A percentile compares a stretch with the other conserved stretches of the same genome.
Conservation (phyloP, 1,139 yeast genomes). For the Candida sanyaensis region DNA sequence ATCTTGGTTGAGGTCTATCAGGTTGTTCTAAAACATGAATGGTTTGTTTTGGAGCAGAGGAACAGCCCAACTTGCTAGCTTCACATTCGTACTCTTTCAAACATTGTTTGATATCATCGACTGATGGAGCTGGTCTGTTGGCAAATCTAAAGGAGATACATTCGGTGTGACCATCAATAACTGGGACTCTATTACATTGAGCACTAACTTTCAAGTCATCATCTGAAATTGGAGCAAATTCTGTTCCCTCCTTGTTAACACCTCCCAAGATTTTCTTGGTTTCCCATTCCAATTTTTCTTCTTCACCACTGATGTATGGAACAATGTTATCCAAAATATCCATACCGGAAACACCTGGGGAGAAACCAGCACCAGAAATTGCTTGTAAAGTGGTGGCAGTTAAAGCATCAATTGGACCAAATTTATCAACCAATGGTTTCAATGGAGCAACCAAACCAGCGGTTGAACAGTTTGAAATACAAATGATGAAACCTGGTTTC, state of each 20-base stretch:
- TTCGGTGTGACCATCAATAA: conserved; percentile 97
- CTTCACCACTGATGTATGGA: conserved; percentile 96
- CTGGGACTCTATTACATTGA: conserved; percentile 96
- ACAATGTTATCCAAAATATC: conserved; percentile 92
- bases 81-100: conserved; percentile 81
- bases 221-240: conserved; percentile 62
- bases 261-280: conserved; percentile 89
- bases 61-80: conserved; percentile 74
- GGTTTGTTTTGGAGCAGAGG: conserved; percentile 90
- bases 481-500: conserved; percentile 81
- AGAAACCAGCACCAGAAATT: conserved; percentile 96
- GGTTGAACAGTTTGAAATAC: conserved; percentile 97
- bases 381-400: conserved; percentile 96
- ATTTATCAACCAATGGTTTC: conserved; percentile 83
- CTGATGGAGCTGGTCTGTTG: conserved; percentile 79
- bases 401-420: conserved; percentile 86
- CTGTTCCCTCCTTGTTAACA: conserved; percentile 53
- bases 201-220: conserved; percentile 87
- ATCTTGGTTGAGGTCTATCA: conserved; percentile 97
- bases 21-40: conserved; percentile 88
- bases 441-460: conserved; percentile 97
- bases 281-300: conserved; percentile 98
- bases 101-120: conserved; percentile 73
- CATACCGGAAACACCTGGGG: conserved; percentile 97
- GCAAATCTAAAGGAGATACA: conserved; percentile 87